A percentile compares a stretch with the other conserved stretches of the same genome.
Evolutionary conservation across 2,329 filamentous ascomycete species (phyloP).

Genomic region (Orbilia blumenaviensis): DNA sequence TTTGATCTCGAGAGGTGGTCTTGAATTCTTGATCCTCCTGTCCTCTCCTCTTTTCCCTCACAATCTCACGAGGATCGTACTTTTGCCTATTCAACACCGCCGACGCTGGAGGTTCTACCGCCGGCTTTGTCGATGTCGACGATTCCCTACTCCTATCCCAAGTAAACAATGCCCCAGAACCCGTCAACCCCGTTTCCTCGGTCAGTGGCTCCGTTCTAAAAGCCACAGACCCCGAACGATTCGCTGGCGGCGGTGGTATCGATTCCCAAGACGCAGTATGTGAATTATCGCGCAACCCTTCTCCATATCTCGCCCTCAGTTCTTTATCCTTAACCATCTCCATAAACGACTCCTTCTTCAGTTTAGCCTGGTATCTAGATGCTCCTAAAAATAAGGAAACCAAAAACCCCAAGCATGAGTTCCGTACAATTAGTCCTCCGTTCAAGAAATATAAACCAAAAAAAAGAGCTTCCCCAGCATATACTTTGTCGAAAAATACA

Average conservation of each 20-base stretch:
- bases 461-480: neutral
- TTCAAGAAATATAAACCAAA: no score
- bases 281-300: no score
- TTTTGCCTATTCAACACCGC: neutral
- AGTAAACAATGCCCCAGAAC: neutral
- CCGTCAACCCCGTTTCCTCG: neutral
- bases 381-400: neutral
- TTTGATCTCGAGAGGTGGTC: no score
- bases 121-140: no score
- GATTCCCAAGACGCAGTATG: neutral
- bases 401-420: no score
- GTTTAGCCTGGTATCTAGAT: neutral
- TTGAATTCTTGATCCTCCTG: neutral
- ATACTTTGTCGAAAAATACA: neutral
- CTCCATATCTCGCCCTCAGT: no score
- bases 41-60: neutral
- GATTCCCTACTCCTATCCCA: neutral
- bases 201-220: neutral
- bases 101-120: neutral
- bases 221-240: neutral
- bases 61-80: no score
- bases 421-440: no score
- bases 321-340: neutral
- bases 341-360: no score
- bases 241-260: neutral